Base-by-base conservation (phyloP, 2,329 filamentous ascomycete genomes). In the Botryosphaeria dothidea region DNA sequence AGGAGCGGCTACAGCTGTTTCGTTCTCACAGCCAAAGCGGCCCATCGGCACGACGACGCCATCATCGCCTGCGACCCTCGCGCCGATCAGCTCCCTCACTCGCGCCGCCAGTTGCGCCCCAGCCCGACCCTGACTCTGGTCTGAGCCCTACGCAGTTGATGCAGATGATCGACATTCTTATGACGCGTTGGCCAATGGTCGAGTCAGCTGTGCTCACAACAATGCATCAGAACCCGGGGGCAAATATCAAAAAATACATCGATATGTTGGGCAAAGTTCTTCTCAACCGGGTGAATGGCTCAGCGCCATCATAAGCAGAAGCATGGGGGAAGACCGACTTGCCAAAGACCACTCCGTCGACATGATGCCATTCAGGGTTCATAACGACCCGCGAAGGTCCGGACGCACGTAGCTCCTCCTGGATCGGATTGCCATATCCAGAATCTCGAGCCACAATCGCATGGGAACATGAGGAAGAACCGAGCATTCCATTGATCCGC, bases 181-280 rank as follows among this genome's bases (percentile, higher is more conserved):
- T 64, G 61, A 64, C 49, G 5, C 38, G n/a, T n/a, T 64, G 61
- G 61, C 61, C 61, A 7, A 56, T 25, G 38, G 61, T 64, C 3
- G 61, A 64, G 48, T 38, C 34, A 17, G 51, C 61, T 4, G 51
- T 64, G 11, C 19, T 64, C 9, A 25, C 36, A 9, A 36, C 29
- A 17, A 48, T 64, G n/a, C 61, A 45, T 4, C 45, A 64, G 8
- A 56, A 64, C 9, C 61, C 48, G 6, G 61, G 38, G 17, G 27
- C 41, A 21, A 56, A 54, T 19, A 45, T 64, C 19, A 45, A 56
- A 48, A 54, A 54, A 19, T 46, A 31, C 49, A 56, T 64, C 7
- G 38, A 54, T 11, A 17, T 45, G 13, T 49, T 64, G 3, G 61
- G 61, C 3, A 49, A 46, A 34, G 38, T 52, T 25, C 15, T 64